A percentile compares a stretch with the other conserved stretches of the same genome.
These are phyloP conservation scores for Barnettozyma pratensis DNA, from an alignment of 805 yeast species.

Conservation along the genomic window DNA sequence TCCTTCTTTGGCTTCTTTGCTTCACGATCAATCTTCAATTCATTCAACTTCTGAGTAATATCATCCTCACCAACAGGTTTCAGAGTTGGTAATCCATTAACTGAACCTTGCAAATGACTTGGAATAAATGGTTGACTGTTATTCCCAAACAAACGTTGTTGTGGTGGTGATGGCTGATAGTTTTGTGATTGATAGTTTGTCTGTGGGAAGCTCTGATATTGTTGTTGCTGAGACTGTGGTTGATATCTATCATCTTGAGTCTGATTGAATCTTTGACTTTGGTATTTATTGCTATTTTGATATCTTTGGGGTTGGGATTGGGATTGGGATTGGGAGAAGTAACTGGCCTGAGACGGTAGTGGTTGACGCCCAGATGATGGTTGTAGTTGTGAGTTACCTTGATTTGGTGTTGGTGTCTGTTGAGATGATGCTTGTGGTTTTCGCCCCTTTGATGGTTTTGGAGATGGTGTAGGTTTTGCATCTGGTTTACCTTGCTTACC, in stretches of 20 bases:
- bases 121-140: not conserved
- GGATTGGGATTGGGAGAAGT: not conserved
- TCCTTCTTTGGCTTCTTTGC: not conserved
- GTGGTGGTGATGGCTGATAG: no score
- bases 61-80: not conserved
- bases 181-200: no score
- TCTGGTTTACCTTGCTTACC: not conserved
- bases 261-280: no score
- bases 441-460: no score
- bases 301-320: not conserved
- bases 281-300: not conserved
- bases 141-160: no score
- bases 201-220: not conserved
- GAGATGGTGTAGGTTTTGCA: no score
- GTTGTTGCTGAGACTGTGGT: not conserved
- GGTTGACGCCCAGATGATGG: not conserved
- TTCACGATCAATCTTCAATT: not conserved
- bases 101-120: not conserved
- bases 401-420: not conserved
- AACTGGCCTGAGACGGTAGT: not conserved
- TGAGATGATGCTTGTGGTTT: not conserved
- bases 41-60: not conserved
- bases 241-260: not conserved
- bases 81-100: not conserved
- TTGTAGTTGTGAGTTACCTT: no score